Evolutionary conservation across 108 stramenopile species (phyloP).

Genomic region (Nannochloropsis oceanica): DNA sequence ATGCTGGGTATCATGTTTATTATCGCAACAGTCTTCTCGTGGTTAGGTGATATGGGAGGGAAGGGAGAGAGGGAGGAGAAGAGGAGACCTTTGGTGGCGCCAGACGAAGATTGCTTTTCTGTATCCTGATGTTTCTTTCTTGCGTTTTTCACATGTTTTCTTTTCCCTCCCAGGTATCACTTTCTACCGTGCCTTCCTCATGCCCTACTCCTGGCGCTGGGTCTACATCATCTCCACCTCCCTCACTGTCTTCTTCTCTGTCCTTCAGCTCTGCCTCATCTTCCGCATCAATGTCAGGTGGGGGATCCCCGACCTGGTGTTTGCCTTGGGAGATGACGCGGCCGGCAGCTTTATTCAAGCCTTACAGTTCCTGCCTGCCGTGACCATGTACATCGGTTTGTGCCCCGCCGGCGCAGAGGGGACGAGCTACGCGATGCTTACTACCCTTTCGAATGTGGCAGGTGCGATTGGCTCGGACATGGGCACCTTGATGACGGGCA

Average conservation of each 20-base stretch:
- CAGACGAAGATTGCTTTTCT: no score
- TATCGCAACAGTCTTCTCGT: conserved; percentile 5
- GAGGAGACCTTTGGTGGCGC: no score
- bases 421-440: conserved; percentile 43
- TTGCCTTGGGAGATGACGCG: conserved; percentile 39
- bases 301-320: conserved; percentile 38
- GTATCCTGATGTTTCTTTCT: no score
- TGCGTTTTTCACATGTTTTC: no score
- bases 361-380: conserved; percentile 22
- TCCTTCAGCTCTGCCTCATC: conserved; percentile 37
- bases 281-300: conserved; percentile 11
- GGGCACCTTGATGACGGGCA: conserved; percentile 21
- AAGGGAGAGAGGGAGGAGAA: no score
- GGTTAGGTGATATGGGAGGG: neutral
- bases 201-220: conserved; percentile 24
- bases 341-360: neutral
- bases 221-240: conserved; percentile 29
- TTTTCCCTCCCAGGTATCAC: neutral
- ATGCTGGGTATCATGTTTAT: conserved; percentile 14
- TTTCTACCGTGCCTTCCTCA: neutral
- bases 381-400: conserved; percentile 40
- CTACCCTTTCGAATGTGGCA: conserved; percentile 42
- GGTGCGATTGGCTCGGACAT: conserved; percentile 22
- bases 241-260: conserved; percentile 26
- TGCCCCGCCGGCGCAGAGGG: conserved; percentile 43